Evolutionary conservation across 768 basidiomycete species (phyloP), one percentile per base, ranked within the genome.

Genomic region (Leccinellum albellum): DNA sequence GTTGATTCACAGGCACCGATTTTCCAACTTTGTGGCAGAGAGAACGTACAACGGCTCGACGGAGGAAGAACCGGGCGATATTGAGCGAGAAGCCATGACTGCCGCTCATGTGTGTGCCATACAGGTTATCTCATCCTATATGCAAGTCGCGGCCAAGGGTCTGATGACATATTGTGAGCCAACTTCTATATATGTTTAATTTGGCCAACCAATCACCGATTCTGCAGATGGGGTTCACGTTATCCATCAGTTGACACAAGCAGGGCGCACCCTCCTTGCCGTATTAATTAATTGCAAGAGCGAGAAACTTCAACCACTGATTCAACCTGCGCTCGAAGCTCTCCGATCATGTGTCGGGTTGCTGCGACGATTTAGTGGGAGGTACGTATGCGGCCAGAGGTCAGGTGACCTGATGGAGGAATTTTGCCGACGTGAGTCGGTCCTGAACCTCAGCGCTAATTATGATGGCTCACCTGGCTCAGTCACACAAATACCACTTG

Each of bases 321-420:
- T 94, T 52, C 82, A 91, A 17, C 84, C 91, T 35, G 85, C 90
- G 13, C 81, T 95, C 52, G 91, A 96, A 40, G 91, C 89, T 1
- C 77, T 96, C 50, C 82, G 91, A 46, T 92, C 90, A 4, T 96
- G 93, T 65, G 89, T 96, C 8, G 88, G 88, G 4, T 78, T 97
- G n/a, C 73, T 96, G 57, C 76, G 91, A 55, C 80, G 92, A 33
- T 97, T 97, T 73, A 94, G 91, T 62, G 91, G 89, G 60, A 82
- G 93, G 47, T 97, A 97, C 74, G 84, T 96, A 21, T 96, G 94
- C 68, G 94, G 94, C 2, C 82, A 93, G 44, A 78, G 94, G 51
- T 92, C 89, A 47, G 92, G 93, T 28, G 94, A 96, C 73, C 80
- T 96, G 44, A 88, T 97, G 82, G 94, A 96, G 68, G 94, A 96